A percentile compares a stretch with the other conserved stretches of the same genome.
Evolutionary conservation across 2,329 filamentous ascomycete species (phyloP).

Genomic region (Lachnellula willkommii): DNA sequence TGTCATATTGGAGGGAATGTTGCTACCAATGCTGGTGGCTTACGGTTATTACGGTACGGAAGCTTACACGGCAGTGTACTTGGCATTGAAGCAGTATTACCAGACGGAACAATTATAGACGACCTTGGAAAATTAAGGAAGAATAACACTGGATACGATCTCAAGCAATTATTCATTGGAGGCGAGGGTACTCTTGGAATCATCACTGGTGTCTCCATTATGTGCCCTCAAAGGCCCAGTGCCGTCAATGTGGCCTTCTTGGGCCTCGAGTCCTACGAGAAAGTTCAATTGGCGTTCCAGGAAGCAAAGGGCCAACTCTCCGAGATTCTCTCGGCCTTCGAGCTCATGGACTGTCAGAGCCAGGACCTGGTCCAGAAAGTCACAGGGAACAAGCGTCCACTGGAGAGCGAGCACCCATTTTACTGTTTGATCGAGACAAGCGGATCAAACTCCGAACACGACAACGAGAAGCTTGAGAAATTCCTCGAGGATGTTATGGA

Average conservation of each 20-base stretch:
- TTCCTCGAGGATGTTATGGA: slow-evolving; percentile 93
- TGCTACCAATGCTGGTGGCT: slow-evolving; percentile 88
- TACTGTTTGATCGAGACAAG: slow-evolving; percentile 97
- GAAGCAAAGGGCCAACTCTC: slow-evolving; percentile 86
- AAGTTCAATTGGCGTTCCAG: slow-evolving; percentile 78
- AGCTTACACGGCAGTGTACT: slow-evolving; percentile 90
- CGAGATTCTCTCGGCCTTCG: slow-evolving; percentile 95
- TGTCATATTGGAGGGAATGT: slow-evolving; percentile 97
- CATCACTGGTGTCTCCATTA: slow-evolving; percentile 82
- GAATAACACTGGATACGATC: slow-evolving; percentile 97
- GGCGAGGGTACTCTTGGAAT: slow-evolving; percentile 93
- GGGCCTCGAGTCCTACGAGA: slow-evolving; percentile 82
- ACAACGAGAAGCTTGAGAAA: slow-evolving; percentile 80
- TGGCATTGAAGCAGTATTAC: slow-evolving; percentile 86
- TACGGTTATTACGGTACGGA: slow-evolving; percentile 85
- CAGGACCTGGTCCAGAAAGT: slow-evolving; percentile 72
- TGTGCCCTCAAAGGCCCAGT: slow-evolving; percentile 80
- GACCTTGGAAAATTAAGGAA: slow-evolving; percentile 85
- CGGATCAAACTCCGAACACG: slow-evolving; percentile 89
- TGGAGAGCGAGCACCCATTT: slow-evolving; percentile 83
- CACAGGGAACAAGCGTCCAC: slow-evolving; percentile 70
- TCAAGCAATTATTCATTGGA: slow-evolving; percentile 96
- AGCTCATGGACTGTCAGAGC: slow-evolving; percentile 86
- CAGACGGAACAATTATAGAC: slow-evolving; percentile 86
- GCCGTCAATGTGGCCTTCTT: slow-evolving; percentile 95